These are phyloP conservation scores for Aspergillus asperescens DNA, from an alignment of 495 filamentous ascomycete genomes.

Conservation along the genomic window DNA sequence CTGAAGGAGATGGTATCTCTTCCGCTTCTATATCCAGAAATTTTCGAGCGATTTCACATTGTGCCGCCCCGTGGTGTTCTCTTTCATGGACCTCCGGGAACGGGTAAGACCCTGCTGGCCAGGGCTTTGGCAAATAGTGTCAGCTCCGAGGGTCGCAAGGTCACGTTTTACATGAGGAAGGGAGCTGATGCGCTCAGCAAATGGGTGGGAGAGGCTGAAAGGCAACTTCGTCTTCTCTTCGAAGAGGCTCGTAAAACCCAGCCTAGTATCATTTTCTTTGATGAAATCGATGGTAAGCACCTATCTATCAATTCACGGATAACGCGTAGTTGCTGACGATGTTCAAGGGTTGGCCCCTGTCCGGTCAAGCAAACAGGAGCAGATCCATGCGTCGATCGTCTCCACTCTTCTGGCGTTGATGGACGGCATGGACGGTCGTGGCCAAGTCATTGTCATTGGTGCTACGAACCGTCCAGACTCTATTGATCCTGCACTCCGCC, in stretches of 20 bases:
- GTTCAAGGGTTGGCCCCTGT: slow-evolving; percentile 72
- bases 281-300: slow-evolving; percentile 87
- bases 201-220: slow-evolving; percentile 97
- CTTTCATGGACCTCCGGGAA: slow-evolving; percentile 95
- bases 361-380: slow-evolving; percentile 93
- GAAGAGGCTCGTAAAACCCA: slow-evolving; percentile 93
- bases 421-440: slow-evolving; percentile 98
- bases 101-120: slow-evolving; percentile 93
- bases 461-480: slow-evolving; percentile 97
- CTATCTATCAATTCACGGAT: neutral
- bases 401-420: slow-evolving; percentile 91
- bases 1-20: slow-evolving; percentile 97
- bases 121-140: slow-evolving; percentile 83
- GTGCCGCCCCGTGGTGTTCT: slow-evolving; percentile 90
- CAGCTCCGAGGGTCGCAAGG: slow-evolving; percentile 75
- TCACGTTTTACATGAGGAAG: slow-evolving; percentile 99
- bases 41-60: slow-evolving; percentile 88
- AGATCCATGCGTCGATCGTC: slow-evolving; percentile 97
- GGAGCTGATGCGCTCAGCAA: slow-evolving; percentile 95
- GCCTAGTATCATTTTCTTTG: slow-evolving; percentile 98
- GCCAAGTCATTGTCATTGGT: slow-evolving; percentile 96
- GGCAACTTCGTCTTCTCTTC: slow-evolving; percentile 86
- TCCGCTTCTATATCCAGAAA: slow-evolving; percentile 87
- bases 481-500: slow-evolving; percentile 93
- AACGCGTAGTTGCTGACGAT: slow-evolving; percentile 1